Percentiles rank a stretch among this genome's conserved stretches.
Conservation (phyloP, 805 yeast genomes). For the Tetrapisispora phaffii region DNA sequence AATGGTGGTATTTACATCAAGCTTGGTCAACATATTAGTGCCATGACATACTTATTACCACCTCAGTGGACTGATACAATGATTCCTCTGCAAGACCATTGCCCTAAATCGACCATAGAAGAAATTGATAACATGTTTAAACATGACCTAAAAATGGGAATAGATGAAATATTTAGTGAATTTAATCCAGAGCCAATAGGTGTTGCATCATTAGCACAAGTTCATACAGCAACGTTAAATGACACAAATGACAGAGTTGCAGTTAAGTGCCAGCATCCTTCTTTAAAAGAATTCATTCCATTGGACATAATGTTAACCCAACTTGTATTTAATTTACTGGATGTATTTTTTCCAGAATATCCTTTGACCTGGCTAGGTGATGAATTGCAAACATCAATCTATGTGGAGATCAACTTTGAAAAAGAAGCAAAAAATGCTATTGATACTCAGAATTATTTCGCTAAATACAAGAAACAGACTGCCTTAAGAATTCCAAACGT, state of each 20-base stretch:
- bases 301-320: constrained; percentile 73
- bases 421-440: constrained; percentile 78
- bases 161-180: constrained; percentile 55
- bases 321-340: constrained; percentile 63
- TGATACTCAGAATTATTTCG: constrained; percentile 59
- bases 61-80: constrained; percentile 91
- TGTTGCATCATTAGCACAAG: constrained; percentile 94
- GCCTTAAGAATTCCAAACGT: constrained; percentile 75
- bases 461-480: constrained; percentile 44
- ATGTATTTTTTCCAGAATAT: constrained; percentile 81
- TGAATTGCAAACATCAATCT: constrained; percentile 77
- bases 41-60: constrained; percentile 85
- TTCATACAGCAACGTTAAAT: constrained; percentile 63
- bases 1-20: constrained; percentile 94
- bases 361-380: constrained; percentile 94
- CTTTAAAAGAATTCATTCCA: constrained; percentile 78
- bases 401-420: constrained; percentile 80
- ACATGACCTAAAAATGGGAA: constrained; percentile 49
- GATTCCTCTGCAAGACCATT: constrained; percentile 83
- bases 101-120: constrained; percentile 69
- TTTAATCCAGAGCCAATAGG: constrained; percentile 78
- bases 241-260: constrained; percentile 67
- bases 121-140: constrained; percentile 60
- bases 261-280: constrained; percentile 90
- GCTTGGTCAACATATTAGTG: constrained; percentile 88